These are phyloP conservation scores for Casuarina cunninghamiana DNA, from an alignment of 306 rosid genomes.

Conservation along the genomic window DNA sequence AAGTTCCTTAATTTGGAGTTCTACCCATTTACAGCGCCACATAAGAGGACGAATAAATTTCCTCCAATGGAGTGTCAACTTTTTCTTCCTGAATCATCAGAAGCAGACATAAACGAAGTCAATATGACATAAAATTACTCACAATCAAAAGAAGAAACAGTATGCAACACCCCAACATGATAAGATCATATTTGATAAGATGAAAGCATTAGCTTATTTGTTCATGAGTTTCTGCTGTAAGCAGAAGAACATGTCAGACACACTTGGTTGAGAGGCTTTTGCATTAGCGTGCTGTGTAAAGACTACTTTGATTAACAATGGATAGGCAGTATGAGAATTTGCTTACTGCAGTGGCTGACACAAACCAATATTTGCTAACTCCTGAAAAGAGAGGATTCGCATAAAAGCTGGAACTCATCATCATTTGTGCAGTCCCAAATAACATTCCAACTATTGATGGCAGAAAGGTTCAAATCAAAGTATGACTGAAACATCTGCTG, in stretches of 20 bases:
- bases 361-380: not conserved
- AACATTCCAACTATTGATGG: no score
- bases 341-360: not conserved
- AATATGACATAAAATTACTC: not conserved
- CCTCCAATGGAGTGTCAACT: constrained; percentile 67
- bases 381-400: not conserved
- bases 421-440: no score
- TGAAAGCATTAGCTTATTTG: not conserved
- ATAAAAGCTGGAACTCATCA: not conserved
- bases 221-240: not conserved
- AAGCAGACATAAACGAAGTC: constrained; percentile 12
- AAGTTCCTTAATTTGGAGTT: constrained; percentile 59
- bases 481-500: no score
- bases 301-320: not conserved
- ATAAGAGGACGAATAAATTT: constrained; percentile 57
- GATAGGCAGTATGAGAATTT: not conserved
- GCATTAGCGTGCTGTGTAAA: not conserved
- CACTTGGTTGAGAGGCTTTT: not conserved
- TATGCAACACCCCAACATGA: not conserved
- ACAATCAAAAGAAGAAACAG: not conserved
- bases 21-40: constrained; percentile 88
- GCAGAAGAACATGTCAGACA: not conserved
- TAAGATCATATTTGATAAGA: not conserved
- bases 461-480: no score
- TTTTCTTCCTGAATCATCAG: constrained; percentile 55